Evolutionary conservation across 768 basidiomycete genomes (phyloP), one percentile per base, ranked within the genome.

Genomic region (Boletus barrowsii): DNA sequence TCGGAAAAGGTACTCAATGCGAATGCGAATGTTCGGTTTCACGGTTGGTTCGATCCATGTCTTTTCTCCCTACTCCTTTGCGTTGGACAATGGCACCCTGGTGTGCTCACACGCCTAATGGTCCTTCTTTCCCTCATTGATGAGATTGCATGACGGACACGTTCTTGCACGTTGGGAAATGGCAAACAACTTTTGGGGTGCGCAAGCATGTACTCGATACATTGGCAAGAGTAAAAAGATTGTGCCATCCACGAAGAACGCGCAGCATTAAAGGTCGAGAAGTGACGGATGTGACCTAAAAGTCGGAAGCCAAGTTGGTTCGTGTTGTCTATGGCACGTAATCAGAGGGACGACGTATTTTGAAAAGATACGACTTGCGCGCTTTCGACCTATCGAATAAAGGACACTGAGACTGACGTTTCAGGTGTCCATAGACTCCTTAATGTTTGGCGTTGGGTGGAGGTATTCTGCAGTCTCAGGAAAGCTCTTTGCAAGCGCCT

Each of bases 401-500:
- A 50, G 15, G 41, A 10, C 10, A 50, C 41, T 35, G 22, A 10
- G 33, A 29, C 9, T 8, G 29, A 9, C 29, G 8, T 29, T 29
- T 29, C 29, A 62, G 30, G 30, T 40, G 42, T 57, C 54, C 47
- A 24, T 22, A 43, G 51, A 20, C 26, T 54, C 66, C 30, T 55
- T 56, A 0, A 49, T 45, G 42, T 29, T 42, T 17, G 53, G 44
- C 24, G 20, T 53, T 18, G 64, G 60, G 42, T 61, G 37, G 47
- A 70, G 61, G 53, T 68, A 48, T 41, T 65, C 60, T 41, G 59
- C 57, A 15, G 69, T 69, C 42, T 88, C 87, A 0, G 89, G 88
- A 65, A 90, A 93, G 60, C 75, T 84, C 62, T 87, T 83, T 39
- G 73, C 75, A 24, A 93, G 75, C 0, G 88, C 88, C 58, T 87